phyloP scores from a whole-genome alignment of 495 filamentous ascomycete genomes.

The Neurospora sp. region DNA sequence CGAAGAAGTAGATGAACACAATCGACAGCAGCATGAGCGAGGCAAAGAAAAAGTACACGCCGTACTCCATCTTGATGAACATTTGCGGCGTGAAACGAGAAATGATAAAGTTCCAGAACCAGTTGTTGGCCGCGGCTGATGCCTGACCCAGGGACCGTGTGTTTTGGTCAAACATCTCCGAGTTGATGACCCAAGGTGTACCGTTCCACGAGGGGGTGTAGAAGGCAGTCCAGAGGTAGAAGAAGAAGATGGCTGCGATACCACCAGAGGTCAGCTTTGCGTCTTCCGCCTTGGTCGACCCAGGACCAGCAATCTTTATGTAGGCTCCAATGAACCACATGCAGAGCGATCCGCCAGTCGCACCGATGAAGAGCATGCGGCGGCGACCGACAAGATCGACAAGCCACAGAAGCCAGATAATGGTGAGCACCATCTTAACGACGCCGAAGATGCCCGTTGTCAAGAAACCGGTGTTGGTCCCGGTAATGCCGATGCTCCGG shows the following conservation, averaged over 20 bases:
- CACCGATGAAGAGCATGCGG: constrained; percentile 45
- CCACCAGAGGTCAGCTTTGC: constrained; percentile 42
- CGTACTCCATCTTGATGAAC: constrained; percentile 60
- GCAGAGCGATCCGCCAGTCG: constrained; percentile 42
- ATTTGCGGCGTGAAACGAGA: constrained; percentile 66
- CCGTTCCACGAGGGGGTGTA: constrained; percentile 73
- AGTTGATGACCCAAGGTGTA: constrained; percentile 57
- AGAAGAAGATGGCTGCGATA: constrained; percentile 66
- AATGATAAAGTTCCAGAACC: constrained; percentile 70
- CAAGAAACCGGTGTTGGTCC: constrained; percentile 38
- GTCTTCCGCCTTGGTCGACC: constrained; percentile 13
- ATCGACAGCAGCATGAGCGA: constrained; percentile 58
- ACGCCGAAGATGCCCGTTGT: constrained; percentile 44
- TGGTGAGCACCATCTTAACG: constrained; percentile 49
- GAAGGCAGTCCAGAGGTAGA: constrained; percentile 71
- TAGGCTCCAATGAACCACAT: constrained; percentile 50
- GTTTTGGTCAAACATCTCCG: constrained; percentile 54
- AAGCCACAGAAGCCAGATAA: constrained; percentile 47
- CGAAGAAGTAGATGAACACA: constrained; percentile 47
- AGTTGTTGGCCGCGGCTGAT: constrained; percentile 58
- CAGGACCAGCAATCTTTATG: constrained; percentile 43
- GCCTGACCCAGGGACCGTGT: constrained; percentile 59
- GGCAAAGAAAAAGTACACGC: constrained; percentile 74
- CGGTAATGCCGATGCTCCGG: constrained; percentile 45
- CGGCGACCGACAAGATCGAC: constrained; percentile 45